phyloP scores from a whole-genome alignment of 768 basidiomycete genomes.

The Lactarius evosmus region DNA sequence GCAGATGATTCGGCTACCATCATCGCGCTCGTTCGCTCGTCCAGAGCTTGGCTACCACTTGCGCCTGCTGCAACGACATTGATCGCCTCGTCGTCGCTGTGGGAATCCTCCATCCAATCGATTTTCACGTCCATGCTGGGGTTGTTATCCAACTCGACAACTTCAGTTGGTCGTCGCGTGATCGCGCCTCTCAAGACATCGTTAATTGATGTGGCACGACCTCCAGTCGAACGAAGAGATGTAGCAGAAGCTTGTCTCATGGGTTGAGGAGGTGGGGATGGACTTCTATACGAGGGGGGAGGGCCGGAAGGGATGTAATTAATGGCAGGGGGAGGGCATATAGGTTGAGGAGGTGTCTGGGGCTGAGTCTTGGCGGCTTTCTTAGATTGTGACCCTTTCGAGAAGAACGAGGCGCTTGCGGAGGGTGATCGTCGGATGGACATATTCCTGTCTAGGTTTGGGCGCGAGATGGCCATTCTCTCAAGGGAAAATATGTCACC shows the following conservation, averaged over 20 bases:
- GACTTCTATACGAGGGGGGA: slow-evolving; percentile 62
- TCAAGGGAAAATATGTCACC: slow-evolving; percentile 33
- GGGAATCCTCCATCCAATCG: slow-evolving; percentile 64
- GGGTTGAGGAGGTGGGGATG: slow-evolving; percentile 36
- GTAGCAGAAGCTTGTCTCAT: slow-evolving; percentile 43
- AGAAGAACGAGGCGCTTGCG: not conserved
- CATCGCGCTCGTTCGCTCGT: slow-evolving; percentile 74
- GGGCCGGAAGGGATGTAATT: slow-evolving; percentile 40
- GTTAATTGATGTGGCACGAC: slow-evolving; percentile 53
- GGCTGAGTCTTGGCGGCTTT: slow-evolving; percentile 28
- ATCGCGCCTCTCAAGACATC: slow-evolving; percentile 55
- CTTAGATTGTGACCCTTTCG: slow-evolving; percentile 19
- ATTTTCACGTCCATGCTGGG: slow-evolving; percentile 40
- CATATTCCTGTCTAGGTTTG: slow-evolving; percentile 23
- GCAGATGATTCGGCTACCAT: slow-evolving; percentile 36
- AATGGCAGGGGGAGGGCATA: slow-evolving; percentile 19
- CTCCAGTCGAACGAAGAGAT: slow-evolving; percentile 43
- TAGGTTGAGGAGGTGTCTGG: slow-evolving; percentile 22
- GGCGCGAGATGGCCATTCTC: slow-evolving; percentile 23
- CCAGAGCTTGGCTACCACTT: slow-evolving; percentile 76
- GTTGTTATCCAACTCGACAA: slow-evolving; percentile 34
- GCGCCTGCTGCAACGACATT: slow-evolving; percentile 77
- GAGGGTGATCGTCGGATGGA: slow-evolving; percentile 21
- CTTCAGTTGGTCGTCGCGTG: slow-evolving; percentile 36
- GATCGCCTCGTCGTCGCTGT: slow-evolving; percentile 86